A percentile compares a stretch with the other conserved stretches of the same genome.
These are phyloP conservation scores for Russula virescens DNA, from an alignment of 768 basidiomycete species.

Conservation along the genomic window DNA sequence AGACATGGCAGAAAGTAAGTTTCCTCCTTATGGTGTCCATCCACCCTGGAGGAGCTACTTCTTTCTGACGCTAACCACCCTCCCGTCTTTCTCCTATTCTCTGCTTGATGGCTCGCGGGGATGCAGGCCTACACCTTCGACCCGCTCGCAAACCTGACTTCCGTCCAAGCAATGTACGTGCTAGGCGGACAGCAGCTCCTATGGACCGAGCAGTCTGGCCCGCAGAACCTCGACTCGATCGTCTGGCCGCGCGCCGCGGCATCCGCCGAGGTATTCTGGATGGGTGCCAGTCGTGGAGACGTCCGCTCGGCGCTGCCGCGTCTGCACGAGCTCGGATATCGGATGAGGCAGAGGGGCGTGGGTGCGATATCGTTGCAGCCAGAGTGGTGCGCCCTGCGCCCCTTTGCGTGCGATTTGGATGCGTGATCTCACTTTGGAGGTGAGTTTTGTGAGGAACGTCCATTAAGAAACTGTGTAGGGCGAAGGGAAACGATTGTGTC, in stretches of 20 bases:
- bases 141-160: constrained; percentile 52
- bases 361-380: constrained; percentile 36
- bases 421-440: background rate
- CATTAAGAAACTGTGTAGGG: too few species aligned
- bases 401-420: constrained; percentile 9
- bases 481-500: background rate
- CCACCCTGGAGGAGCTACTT: too few species aligned
- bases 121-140: constrained; percentile 59
- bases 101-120: too few species aligned
- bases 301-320: constrained; percentile 49
- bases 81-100: too few species aligned
- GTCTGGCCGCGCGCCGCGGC: constrained; percentile 70
- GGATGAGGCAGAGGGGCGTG: constrained; percentile 34
- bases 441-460: too few species aligned
- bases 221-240: constrained; percentile 62
- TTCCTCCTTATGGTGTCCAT: background rate
- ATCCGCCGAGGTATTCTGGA: constrained; percentile 76
- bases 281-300: constrained; percentile 36
- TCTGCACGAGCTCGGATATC: constrained; percentile 43
- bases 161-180: constrained; percentile 46
- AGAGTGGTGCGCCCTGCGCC: constrained; percentile 39
- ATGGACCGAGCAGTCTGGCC: constrained; percentile 69
- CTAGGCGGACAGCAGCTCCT: constrained; percentile 68
- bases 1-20: constrained; percentile 67
- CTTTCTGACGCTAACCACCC: too few species aligned